Conservation (phyloP, 1,284 basidiomycete genomes). For the Apiotrichum montevideense region DNA sequence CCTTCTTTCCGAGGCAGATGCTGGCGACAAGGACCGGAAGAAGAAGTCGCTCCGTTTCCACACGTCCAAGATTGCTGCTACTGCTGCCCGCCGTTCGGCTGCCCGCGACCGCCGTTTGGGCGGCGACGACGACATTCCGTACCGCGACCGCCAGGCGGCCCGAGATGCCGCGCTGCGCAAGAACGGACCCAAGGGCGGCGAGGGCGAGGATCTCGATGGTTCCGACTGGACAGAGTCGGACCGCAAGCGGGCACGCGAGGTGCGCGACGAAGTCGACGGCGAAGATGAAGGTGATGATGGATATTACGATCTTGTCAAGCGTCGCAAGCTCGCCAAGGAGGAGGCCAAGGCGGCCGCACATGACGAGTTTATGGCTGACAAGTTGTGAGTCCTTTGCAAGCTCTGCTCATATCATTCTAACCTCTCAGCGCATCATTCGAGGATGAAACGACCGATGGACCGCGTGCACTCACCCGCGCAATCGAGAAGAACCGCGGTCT, state of each 20-base stretch:
- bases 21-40: constrained; percentile 70
- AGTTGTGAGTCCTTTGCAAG: constrained; percentile 53
- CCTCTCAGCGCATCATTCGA: constrained; percentile 52
- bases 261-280: constrained; percentile 47
- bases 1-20: constrained; percentile 62
- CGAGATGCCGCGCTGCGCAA: constrained; percentile 49
- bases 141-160: constrained; percentile 47
- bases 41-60: constrained; percentile 82
- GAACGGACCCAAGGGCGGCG: constrained; percentile 40
- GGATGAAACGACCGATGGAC: constrained; percentile 53
- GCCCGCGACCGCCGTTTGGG: constrained; percentile 54
- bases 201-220: constrained; percentile 45
- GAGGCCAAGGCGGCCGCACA: constrained; percentile 72
- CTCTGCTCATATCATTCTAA: background rate
- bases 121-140: constrained; percentile 68
- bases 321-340: constrained; percentile 63
- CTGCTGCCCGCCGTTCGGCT: constrained; percentile 63
- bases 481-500: constrained; percentile 90
- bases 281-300: constrained; percentile 53
- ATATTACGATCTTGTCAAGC: constrained; percentile 83
- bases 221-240: constrained; percentile 50
- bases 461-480: constrained; percentile 75
- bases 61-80: constrained; percentile 76
- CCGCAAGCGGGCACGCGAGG: constrained; percentile 49
- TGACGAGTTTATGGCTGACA: constrained; percentile 59